A percentile compares a stretch with the other conserved stretches of the same genome.
These are phyloP conservation scores for Nemania sp. DNA, from an alignment of 2,329 filamentous ascomycete genomes.

Conservation along the genomic window DNA sequence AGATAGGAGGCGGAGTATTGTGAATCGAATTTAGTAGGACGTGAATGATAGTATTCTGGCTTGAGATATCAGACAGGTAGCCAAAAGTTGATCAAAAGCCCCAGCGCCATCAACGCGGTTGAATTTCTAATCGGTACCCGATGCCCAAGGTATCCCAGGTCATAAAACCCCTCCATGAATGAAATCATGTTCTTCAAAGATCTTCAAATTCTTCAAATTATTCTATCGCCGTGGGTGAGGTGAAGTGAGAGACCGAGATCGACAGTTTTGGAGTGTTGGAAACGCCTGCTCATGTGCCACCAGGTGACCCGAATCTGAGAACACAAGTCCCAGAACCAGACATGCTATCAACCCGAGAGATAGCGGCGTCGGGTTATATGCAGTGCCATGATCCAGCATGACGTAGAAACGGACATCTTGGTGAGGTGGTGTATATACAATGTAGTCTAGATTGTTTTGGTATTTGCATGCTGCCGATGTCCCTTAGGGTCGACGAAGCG, in stretches of 20 bases:
- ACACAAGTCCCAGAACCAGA: too few relatives aligned
- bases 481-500: conserved; percentile 32
- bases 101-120: conserved; percentile 7
- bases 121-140: conserved; percentile 11
- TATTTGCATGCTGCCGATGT: not conserved
- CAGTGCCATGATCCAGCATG: not conserved
- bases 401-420: not conserved
- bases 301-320: too few relatives aligned
- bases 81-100: conserved; percentile 15
- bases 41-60: conserved; percentile 29
- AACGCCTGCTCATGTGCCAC: conserved; percentile 1
- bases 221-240: conserved; percentile 31
- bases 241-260: conserved; percentile 17
- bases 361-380: not conserved
- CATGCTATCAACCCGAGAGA: not conserved
- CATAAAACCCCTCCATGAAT: conserved; percentile 18
- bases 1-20: not conserved
- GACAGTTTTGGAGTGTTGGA: not conserved
- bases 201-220: conserved; percentile 20
- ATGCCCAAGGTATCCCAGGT: conserved; percentile 22
- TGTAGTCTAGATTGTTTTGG: not conserved
- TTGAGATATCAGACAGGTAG: conserved; percentile 28
- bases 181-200: conserved; percentile 5
- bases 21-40: conserved; percentile 21
- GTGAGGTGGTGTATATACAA: conserved; percentile 14